A percentile compares a stretch with the other conserved stretches of the same genome.
Evolutionary conservation across 805 yeast genomes (phyloP).

Genomic region (Grigorovia jiainica): DNA sequence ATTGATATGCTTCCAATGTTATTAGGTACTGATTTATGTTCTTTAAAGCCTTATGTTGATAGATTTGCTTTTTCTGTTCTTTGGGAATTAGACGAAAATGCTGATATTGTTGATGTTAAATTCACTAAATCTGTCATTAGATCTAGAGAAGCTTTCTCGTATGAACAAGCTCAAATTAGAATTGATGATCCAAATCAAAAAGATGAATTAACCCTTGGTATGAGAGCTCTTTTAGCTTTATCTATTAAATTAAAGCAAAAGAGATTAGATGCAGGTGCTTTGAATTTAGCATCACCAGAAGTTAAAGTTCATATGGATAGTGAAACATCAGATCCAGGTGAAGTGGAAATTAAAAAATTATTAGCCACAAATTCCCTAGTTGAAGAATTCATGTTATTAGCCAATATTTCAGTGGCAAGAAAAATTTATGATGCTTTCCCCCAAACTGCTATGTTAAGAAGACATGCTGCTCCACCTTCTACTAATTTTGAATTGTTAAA

Average conservation of each 20-base stretch:
- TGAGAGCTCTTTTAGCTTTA: constrained; percentile 70
- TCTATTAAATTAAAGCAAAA: constrained; percentile 79
- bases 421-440: constrained; percentile 90
- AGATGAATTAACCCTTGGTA: constrained; percentile 82
- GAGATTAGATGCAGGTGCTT: constrained; percentile 90
- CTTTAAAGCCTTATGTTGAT: constrained; percentile 89
- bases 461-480: constrained; percentile 96
- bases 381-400: constrained; percentile 96
- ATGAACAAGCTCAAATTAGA: constrained; percentile 84
- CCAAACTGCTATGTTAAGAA: constrained; percentile 95
- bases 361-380: constrained; percentile 91
- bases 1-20: constrained; percentile 97
- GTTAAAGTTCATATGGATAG: constrained; percentile 95
- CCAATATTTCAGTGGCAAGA: constrained; percentile 90
- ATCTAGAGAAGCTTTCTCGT: constrained; percentile 90
- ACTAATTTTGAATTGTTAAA: constrained; percentile 84
- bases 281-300: constrained; percentile 94
- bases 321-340: constrained; percentile 94
- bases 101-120: constrained; percentile 68
- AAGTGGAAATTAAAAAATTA: constrained; percentile 82
- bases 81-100: constrained; percentile 88
- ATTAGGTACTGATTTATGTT: constrained; percentile 91
- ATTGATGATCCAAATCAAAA: constrained; percentile 69
- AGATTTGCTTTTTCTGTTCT: constrained; percentile 91
- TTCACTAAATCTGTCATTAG: constrained; percentile 82